Evolutionary conservation across 2,329 filamentous ascomycete species (phyloP), one percentile per base, ranked within the genome.

Genomic region (Botrytis fabae): DNA sequence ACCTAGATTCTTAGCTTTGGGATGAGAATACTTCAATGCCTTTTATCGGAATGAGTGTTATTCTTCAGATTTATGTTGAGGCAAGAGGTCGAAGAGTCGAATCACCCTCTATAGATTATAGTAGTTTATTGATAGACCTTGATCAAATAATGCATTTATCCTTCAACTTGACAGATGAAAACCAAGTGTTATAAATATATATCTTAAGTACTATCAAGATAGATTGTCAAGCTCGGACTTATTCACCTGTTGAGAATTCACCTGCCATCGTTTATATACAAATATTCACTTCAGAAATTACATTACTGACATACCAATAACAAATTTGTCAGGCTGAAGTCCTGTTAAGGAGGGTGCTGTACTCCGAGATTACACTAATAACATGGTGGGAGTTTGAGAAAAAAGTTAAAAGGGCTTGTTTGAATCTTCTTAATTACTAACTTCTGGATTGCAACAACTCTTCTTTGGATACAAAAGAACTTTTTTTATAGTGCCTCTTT

Each of bases 51-150:
- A 1, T 57, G 6, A 0, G 20, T 9, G 28, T 28, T 2, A 5
- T 22, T 18, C 32, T 12, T 32, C 20, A 5, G 1, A 5, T 35
- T 10, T 22, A 20, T 35, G 3, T 20, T 18, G 6, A 10, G 28
- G n/a, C 8, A 4, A 59, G 7, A 32, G n/a, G 9, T 2, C 20
- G n/a, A 20, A 32, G 20, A 16, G 16, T 18, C 51, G 28, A 3
- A 32, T 18, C 6, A 28, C n/a, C n/a, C n/a, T 5, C 35, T 8
- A 35, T 35, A 59, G 18, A 35, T 35, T 16, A 12, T 4, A 22
- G 22, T 12, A 22, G 0, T 22, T 10, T 1, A 12, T 20, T 10
- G 2, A 32, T 20, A 2, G 20, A 10, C 8, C 20, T 12, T 4
- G 28, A 10, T 18, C 9, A 12, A 35, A 22, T 1, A 2, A 32